Base-by-base conservation (phyloP, 495 filamentous ascomycete species). In the Aspergillus baeticus region DNA sequence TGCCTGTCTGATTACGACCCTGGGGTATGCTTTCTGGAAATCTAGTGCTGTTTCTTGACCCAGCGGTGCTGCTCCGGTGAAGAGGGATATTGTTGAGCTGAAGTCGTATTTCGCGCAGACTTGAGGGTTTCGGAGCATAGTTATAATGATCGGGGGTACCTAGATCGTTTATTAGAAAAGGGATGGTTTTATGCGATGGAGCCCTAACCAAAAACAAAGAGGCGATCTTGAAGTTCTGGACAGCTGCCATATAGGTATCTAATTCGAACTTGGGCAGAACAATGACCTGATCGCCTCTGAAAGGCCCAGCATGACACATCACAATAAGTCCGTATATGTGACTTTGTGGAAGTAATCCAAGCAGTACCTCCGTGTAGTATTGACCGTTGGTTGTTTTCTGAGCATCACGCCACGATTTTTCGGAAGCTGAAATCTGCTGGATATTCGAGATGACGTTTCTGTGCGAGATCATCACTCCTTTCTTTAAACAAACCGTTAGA, bases 401-500 rank as follows among this genome's bases (percentile, higher is more conserved):
- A 5, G 63, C 57, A 1, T 76, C 63, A 22, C 83, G 74, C 13
- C 64, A 67, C 8, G 71, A 59, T n/a, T 70, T 64, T 29, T 93
- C 87, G 55, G 73, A 84, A 11, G 76, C 67, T 15, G 64, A 56
- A 53, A 85, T 77, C 62, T 92, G 87, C 62, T 94, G 65, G 1
- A 83, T 80, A 62, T 96, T 96, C 26, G 90, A 84, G 47, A 96
- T 96, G 15, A 96, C 87, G 65, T 96, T 96, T 14, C 77, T 72
- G 70, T 96, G 92, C 13, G 90, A 87, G 58, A 96, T 91, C 91
- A 91, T 96, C 35, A 95, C 91, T 22, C 90, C 91, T 91, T 96
- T 96, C 87, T 93, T 51, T 14, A 60, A 45, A 41, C 6, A 57
- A 14, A 20, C 10, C 38, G 10, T 26, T 33, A 22, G 45, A 18